Conservation (phyloP, 306 rosid species). For the Sicyos edulis region DNA sequence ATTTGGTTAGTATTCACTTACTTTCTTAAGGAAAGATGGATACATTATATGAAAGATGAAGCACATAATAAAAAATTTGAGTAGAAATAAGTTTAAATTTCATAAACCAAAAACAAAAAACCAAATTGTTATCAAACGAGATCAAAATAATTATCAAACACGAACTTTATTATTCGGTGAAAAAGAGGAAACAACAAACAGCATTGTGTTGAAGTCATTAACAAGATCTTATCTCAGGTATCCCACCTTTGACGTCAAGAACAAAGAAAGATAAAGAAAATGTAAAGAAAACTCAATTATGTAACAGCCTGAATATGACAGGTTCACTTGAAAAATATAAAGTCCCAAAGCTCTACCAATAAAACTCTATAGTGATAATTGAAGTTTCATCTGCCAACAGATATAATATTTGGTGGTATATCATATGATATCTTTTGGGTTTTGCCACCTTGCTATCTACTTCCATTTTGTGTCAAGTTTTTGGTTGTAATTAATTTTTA, state of each 20-base stretch:
- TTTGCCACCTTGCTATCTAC: neutral
- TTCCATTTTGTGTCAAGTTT: neutral
- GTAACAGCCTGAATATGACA: constrained; percentile 2
- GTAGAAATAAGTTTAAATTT: no score
- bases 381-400: neutral
- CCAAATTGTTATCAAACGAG: no score
- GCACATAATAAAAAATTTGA: no score
- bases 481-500: neutral
- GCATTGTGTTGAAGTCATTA: neutral
- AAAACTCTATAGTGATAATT: constrained; percentile 4
- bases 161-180: neutral
- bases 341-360: constrained; percentile 1
- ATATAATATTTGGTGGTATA: neutral
- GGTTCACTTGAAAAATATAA: neutral
- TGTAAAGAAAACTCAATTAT: constrained; percentile 20
- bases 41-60: no score
- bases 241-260: constrained; percentile 8
- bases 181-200: no score
- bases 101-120: no score
- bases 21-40: no score
- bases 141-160: no score
- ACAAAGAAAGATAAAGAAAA: neutral
- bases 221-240: neutral
- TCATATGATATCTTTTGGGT: neutral
- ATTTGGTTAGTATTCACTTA: no score